Evolutionary conservation across 768 basidiomycete genomes (phyloP).

Genomic region (Tricholoma furcatifolium): DNA sequence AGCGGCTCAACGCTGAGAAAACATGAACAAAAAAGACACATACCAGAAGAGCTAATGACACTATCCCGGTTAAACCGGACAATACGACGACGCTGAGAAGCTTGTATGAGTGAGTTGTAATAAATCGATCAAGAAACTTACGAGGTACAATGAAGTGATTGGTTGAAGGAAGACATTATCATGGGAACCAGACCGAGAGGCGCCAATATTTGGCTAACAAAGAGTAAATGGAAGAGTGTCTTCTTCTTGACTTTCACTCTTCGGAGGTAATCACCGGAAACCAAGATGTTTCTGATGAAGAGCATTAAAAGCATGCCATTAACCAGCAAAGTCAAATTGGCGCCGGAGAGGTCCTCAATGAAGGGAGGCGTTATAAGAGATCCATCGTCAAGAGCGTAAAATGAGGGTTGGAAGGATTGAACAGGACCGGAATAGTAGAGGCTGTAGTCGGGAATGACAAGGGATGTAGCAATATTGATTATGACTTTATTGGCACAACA

Average conservation of each 20-base stretch:
- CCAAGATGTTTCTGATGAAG: constrained; percentile 52
- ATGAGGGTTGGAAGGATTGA: constrained; percentile 45
- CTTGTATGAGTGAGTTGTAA: background rate
- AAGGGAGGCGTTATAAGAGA: constrained; percentile 53
- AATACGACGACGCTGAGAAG: constrained; percentile 34
- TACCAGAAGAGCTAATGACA: constrained; percentile 42
- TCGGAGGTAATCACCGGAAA: constrained; percentile 50
- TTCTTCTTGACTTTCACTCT: constrained; percentile 58
- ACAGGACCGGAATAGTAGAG: constrained; percentile 43
- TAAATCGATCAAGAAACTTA: constrained; percentile 28
- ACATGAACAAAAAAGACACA: background rate
- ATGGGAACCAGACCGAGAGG: constrained; percentile 41
- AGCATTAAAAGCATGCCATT: constrained; percentile 48
- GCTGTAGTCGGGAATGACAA: constrained; percentile 48
- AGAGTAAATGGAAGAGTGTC: constrained; percentile 54
- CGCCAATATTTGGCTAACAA: constrained; percentile 54
- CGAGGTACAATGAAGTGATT: constrained; percentile 42
- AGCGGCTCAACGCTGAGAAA: background rate
- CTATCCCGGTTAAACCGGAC: constrained; percentile 32
- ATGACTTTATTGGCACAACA: constrained; percentile 44
- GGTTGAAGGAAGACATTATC: constrained; percentile 46
- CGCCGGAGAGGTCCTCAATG: constrained; percentile 37
- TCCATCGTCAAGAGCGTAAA: constrained; percentile 50
- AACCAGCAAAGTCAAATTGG: constrained; percentile 44
- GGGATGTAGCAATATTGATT: constrained; percentile 46